Evolutionary conservation across 768 basidiomycete genomes (phyloP).

Genomic region (Boletus huronensis): DNA sequence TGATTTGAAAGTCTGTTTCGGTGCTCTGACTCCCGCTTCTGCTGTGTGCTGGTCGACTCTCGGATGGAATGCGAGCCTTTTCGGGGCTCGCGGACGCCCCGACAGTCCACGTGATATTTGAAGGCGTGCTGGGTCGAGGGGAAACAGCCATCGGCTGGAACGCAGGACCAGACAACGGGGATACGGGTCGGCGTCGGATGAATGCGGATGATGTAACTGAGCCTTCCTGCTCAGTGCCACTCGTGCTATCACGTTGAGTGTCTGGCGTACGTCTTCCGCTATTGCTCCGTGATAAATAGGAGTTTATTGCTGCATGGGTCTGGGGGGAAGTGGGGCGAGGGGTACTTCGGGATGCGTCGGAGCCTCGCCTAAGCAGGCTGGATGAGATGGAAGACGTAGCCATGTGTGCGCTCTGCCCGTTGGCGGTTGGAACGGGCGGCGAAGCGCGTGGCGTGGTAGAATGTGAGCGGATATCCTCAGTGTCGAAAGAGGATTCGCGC

Average conservation of each 20-base stretch:
- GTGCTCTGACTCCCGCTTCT: constrained; percentile 59
- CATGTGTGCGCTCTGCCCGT: constrained; percentile 34
- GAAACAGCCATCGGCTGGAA: constrained; percentile 61
- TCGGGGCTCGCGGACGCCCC: constrained; percentile 33
- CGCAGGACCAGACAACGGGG: constrained; percentile 59
- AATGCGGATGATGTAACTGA: constrained; percentile 50
- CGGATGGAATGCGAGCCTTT: constrained; percentile 30
- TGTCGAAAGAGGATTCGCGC: constrained; percentile 60
- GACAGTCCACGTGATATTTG: constrained; percentile 70
- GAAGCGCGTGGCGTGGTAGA: constrained; percentile 74
- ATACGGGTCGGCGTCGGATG: constrained; percentile 62
- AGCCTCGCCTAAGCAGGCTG: constrained; percentile 49
- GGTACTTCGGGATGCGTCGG: constrained; percentile 49
- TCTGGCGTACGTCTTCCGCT: constrained; percentile 70
- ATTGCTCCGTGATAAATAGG: constrained; percentile 53
- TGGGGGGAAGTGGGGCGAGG: constrained; percentile 49
- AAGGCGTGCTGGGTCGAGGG: constrained; percentile 57
- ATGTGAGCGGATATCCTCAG: constrained; percentile 71
- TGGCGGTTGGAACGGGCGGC: constrained; percentile 48
- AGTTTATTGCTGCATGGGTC: constrained; percentile 36
- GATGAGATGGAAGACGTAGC: constrained; percentile 36
- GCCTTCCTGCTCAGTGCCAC: constrained; percentile 39
- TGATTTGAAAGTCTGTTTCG: constrained; percentile 25
- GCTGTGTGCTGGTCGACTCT: constrained; percentile 39
- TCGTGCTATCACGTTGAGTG: constrained; percentile 37